phyloP scores from a whole-genome alignment of 2,329 filamentous ascomycete genomes.

The Cryphonectria carpinicola region DNA sequence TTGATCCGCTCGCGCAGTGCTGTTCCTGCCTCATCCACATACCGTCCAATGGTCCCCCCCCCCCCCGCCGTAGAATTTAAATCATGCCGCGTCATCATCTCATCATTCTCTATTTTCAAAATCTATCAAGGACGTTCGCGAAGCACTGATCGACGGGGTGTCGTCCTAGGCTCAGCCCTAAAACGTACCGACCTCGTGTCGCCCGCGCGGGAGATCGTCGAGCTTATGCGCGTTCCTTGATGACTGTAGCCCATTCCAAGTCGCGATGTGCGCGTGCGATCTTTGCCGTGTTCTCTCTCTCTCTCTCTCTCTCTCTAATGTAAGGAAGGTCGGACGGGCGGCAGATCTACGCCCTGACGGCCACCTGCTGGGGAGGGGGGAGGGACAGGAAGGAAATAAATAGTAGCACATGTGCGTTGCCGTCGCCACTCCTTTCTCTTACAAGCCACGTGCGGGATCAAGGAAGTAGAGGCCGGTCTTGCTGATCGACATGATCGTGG shows the following conservation, averaged over 20 bases:
- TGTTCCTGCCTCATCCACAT: background rate
- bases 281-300: background rate
- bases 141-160: conserved; percentile 4
- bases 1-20: background rate
- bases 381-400: background rate
- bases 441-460: background rate
- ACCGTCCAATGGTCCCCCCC: background rate
- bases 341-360: background rate
- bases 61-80: background rate
- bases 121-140: background rate
- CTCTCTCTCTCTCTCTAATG: background rate
- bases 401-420: background rate
- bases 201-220: conserved; percentile 16
- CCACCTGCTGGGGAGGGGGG: background rate
- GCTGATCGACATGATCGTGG: background rate
- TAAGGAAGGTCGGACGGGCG: background rate
- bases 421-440: background rate
- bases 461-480: background rate
- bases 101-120: background rate
- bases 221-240: conserved; percentile 14
- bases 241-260: background rate
- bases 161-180: conserved; percentile 15
- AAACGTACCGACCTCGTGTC: background rate
- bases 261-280: background rate
- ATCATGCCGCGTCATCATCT: too few relatives aligned